phyloP scores from a whole-genome alignment of 164 flowering plant species.

The Nymphaea colorata region DNA sequence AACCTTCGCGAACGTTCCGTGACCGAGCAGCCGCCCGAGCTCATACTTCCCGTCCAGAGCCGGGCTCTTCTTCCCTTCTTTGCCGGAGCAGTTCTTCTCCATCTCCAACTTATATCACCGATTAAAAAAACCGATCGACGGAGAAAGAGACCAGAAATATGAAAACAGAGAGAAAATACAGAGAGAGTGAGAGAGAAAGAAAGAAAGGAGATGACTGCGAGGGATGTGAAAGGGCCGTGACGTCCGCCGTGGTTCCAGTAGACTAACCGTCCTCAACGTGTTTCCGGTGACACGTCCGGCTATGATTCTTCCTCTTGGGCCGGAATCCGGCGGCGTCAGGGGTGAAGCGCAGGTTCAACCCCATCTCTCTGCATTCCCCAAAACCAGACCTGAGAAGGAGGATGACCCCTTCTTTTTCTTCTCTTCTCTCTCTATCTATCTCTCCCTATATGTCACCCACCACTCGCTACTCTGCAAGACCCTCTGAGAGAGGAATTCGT shows the following conservation, averaged over 20 bases:
- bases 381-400: not conserved
- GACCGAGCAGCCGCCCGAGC: constrained; percentile 23
- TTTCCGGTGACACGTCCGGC: constrained; percentile 52
- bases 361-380: constrained; percentile 69
- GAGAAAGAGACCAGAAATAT: no score
- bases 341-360: constrained; percentile 8
- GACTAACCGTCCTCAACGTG: constrained; percentile 66
- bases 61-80: constrained; percentile 3
- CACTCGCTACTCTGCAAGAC: not conserved
- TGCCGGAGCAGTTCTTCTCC: not conserved
- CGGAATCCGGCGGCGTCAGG: constrained; percentile 16
- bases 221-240: no score
- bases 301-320: constrained; percentile 17
- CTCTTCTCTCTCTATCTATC: not conserved
- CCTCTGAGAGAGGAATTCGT: not conserved
- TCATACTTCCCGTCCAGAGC: constrained; percentile 23
- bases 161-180: not conserved
- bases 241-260: no score
- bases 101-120: not conserved
- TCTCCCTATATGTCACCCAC: not conserved
- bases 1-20: constrained; percentile 37
- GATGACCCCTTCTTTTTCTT: not conserved
- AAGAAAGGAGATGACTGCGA: no score
- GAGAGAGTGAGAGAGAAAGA: not conserved
- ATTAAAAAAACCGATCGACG: not conserved